Evolutionary conservation across 768 basidiomycete species (phyloP).

Genomic region (Leucosporidium scottii): DNA sequence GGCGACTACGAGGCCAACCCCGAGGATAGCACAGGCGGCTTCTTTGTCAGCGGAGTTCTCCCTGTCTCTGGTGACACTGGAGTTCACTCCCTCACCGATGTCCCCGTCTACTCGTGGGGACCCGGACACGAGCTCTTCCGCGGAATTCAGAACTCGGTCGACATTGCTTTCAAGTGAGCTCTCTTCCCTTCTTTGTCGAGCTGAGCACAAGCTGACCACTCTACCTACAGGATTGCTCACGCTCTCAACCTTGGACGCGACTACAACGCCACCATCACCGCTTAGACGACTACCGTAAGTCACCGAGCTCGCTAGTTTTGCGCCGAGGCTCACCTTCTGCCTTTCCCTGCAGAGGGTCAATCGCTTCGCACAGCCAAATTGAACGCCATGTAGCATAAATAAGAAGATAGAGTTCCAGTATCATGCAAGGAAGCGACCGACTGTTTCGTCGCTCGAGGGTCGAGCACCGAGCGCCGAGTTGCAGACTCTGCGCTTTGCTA

Average conservation of each 20-base stretch:
- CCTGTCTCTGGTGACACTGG: slow-evolving; percentile 39
- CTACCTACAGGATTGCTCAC: slow-evolving; percentile 36
- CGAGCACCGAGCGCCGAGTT: no score
- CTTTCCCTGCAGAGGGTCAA: no score
- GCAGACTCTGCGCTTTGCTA: no score
- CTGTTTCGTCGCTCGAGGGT: no score
- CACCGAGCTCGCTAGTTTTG: no score
- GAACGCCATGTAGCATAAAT: no score
- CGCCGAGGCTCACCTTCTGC: no score
- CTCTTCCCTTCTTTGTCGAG: neutral
- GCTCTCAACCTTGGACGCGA: slow-evolving; percentile 39
- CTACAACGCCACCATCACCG: slow-evolving; percentile 14
- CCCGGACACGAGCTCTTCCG: slow-evolving; percentile 41
- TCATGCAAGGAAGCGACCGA: no score
- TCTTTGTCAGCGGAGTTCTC: slow-evolving; percentile 42
- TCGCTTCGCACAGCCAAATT: no score
- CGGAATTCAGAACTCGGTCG: slow-evolving; percentile 32
- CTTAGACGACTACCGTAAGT: no score
- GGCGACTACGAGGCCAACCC: slow-evolving; percentile 39
- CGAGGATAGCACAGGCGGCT: slow-evolving; percentile 40
- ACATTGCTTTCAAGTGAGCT: slow-evolving; percentile 35
- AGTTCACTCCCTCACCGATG: slow-evolving; percentile 43
- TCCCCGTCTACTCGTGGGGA: slow-evolving; percentile 42
- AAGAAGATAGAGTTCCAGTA: no score
- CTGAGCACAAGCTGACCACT: neutral